phyloP scores from a whole-genome alignment of 371 early-diverging fungal species.

The Syncephalastrum racemosum region DNA sequence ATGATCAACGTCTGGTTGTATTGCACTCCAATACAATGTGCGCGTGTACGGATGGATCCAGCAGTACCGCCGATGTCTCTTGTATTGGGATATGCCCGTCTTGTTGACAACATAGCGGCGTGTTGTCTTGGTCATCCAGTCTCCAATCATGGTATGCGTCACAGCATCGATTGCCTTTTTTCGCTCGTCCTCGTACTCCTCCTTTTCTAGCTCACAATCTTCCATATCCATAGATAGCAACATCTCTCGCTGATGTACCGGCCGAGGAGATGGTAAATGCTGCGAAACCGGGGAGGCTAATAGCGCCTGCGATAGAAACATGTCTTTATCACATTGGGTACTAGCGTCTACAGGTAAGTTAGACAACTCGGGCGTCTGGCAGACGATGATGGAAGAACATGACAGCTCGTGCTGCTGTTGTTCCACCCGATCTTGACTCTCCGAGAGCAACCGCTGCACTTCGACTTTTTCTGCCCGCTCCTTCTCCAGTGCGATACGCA shows the following conservation, averaged over 20 bases:
- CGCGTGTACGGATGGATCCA: constrained; percentile 89
- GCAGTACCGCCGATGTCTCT: constrained; percentile 69
- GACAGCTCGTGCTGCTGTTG: constrained; percentile 17
- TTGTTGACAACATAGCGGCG: constrained; percentile 53
- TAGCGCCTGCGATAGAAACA: too few species aligned
- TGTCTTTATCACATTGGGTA: too few species aligned
- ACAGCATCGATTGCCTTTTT: constrained; percentile 50
- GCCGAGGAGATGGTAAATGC: too few species aligned
- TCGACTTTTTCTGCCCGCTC: constrained; percentile 40
- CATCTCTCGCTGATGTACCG: too few species aligned
- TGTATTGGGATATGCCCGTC: constrained; percentile 59
- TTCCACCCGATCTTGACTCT: constrained; percentile 50
- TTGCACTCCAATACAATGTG: constrained; percentile 76
- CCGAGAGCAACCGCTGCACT: constrained; percentile 42
- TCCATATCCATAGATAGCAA: too few species aligned
- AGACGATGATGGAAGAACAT: too few species aligned
- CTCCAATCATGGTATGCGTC: constrained; percentile 83
- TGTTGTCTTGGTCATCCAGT: constrained; percentile 75
- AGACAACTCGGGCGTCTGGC: too few species aligned
- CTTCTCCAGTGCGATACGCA: constrained; percentile 25
- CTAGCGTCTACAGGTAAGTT: too few species aligned
- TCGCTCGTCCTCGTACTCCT: too few species aligned
- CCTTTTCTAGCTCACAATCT: too few species aligned
- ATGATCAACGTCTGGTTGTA: constrained; percentile 63
- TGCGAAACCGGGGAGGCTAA: too few species aligned